Conservation (phyloP, 1,139 yeast genomes). For the Yamadazyma blattariae region DNA sequence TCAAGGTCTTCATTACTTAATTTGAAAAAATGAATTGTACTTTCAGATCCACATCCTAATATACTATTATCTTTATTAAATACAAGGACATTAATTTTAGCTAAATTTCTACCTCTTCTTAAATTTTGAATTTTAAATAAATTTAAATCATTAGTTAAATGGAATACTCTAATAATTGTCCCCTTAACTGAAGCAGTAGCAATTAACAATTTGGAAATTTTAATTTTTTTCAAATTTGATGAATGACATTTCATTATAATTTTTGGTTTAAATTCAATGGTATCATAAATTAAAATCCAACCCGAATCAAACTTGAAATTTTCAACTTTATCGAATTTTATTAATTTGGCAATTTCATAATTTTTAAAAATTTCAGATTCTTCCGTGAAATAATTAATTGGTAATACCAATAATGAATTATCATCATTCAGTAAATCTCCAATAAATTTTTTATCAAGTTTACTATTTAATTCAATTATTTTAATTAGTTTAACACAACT, state of each 20-base stretch:
- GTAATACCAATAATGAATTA: slow-evolving; percentile 43
- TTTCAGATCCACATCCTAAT: slow-evolving; percentile 65
- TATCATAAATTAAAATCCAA: slow-evolving; percentile 57
- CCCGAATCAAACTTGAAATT: slow-evolving; percentile 22
- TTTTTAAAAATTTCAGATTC: slow-evolving; percentile 29
- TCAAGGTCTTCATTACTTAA: slow-evolving; percentile 20
- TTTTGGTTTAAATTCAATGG: slow-evolving; percentile 53
- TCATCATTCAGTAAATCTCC: slow-evolving; percentile 53
- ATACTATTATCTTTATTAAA: slow-evolving; percentile 51
- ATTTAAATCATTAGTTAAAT: slow-evolving; percentile 14
- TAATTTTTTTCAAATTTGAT: slow-evolving; percentile 44
- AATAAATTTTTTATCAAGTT: slow-evolving; percentile 22
- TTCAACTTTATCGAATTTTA: slow-evolving; percentile 13
- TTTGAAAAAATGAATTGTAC: slow-evolving; percentile 66
- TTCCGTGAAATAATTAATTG: slow-evolving; percentile 25
- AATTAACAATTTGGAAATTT: slow-evolving; percentile 46
- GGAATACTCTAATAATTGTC: slow-evolving; percentile 60
- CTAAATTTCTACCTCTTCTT: slow-evolving; percentile 67
- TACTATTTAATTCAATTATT: slow-evolving; percentile 43
- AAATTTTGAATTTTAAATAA: slow-evolving; percentile 47
- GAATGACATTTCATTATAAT: slow-evolving; percentile 60
- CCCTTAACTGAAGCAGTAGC: slow-evolving; percentile 76
- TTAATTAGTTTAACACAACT: slow-evolving; percentile 68
- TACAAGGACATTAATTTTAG: slow-evolving; percentile 51
- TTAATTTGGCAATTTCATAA: slow-evolving; percentile 6